Base-by-base conservation (phyloP, 441 rosid genomes). In the Sinapis alba region DNA sequence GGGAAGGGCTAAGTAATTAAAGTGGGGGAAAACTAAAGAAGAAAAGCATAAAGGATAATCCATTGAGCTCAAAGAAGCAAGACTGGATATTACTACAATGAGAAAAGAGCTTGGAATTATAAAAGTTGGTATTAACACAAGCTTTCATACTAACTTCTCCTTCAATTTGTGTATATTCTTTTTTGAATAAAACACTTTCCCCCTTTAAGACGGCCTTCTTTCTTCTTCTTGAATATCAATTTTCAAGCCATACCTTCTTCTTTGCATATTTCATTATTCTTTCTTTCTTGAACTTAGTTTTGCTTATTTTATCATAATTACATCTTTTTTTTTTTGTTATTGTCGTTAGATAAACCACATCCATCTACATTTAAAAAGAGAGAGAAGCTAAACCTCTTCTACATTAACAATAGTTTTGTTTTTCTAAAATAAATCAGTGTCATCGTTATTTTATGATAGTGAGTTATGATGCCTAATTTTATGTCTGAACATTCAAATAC, bases 51-150 rank as follows among this genome's bases (percentile, higher is more conserved):
- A 77, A 77, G 76, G 24, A 65, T 50, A 59, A 50, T 59, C 7
- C 20, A 77, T 34, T 59, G 63, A 47, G 57, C 72, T 72, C 71
- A 76, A 76, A 76, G 74, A 76, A 62, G 65, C 75, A 69, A 76
- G 79, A 54, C 60, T 63, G 21, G 16, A 56, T 76, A 43, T 30
- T 30, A 69, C 57, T 63, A 59, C 68, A 34, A 58, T 51, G 56
- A 71, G 30, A 77, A 71, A 65, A 77, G 73, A 71, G 73, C 72
- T 77, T 64, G 53, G 38, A 47, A 47, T 71, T 65, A 65, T 54
- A 71, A 77, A 77, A 45, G 68, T 58, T 38, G 54, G 18, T 11
- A 58, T 45, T 71, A 57, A 43, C 53, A 57, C 71, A 64, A 70
- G 13, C 75, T 57, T 76, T 56, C 58, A 45, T 5, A 45, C 51